These are phyloP conservation scores for Colletotrichum lupini DNA, from an alignment of 2,329 filamentous ascomycete species.

Conservation along the genomic window DNA sequence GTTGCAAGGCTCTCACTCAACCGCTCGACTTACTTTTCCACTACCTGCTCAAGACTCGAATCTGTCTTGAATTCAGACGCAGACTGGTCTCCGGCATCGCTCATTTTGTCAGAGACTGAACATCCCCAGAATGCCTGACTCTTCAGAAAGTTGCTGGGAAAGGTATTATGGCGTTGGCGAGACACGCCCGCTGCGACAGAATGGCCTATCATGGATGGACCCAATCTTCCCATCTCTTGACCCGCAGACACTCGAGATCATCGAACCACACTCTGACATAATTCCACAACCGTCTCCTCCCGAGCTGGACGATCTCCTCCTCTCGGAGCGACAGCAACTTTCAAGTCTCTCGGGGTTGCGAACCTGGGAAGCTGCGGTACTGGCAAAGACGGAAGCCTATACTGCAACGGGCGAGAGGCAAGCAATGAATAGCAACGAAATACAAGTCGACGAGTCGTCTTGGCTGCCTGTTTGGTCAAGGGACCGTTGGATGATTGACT, in stretches of 20 bases:
- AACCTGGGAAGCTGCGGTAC: slow-evolving; percentile 28
- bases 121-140: not conserved
- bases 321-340: slow-evolving; percentile 14
- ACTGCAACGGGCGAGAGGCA: not conserved
- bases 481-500: slow-evolving; percentile 29
- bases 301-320: slow-evolving; percentile 28
- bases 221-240: slow-evolving; percentile 9
- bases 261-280: not conserved
- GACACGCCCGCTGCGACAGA: not conserved
- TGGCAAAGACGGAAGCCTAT: slow-evolving; percentile 4
- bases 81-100: not conserved
- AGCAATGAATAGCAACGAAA: not conserved
- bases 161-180: slow-evolving; percentile 3
- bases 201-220: slow-evolving; percentile 26
- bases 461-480: slow-evolving; percentile 30
- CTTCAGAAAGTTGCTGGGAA: not conserved
- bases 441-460: slow-evolving; percentile 14
- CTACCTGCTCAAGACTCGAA: not conserved
- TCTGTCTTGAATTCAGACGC: not conserved
- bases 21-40: not conserved
- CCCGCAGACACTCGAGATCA: slow-evolving; percentile 3
- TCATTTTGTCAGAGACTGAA: not conserved
- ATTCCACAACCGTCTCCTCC: not conserved
- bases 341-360: slow-evolving; percentile 9
- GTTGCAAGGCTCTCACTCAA: not conserved